phyloP scores from a whole-genome alignment of 1,284 basidiomycete genomes.

The Apiotrichum sp. region DNA sequence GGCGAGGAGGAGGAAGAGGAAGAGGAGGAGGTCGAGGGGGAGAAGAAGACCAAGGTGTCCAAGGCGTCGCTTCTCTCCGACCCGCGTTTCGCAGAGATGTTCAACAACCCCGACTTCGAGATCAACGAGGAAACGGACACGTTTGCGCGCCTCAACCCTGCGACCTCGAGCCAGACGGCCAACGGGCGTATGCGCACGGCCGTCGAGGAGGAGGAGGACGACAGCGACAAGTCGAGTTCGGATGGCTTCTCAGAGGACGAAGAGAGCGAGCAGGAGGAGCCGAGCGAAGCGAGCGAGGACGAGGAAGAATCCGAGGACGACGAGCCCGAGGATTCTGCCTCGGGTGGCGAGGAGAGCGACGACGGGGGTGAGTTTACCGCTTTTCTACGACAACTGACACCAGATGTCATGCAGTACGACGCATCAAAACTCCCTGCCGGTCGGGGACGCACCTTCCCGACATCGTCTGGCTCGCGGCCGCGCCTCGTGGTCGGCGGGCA shows the following conservation, averaged over 20 bases:
- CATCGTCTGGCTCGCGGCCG: constrained; percentile 23
- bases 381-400: too few species aligned
- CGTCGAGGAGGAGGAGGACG: constrained; percentile 82
- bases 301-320: constrained; percentile 49
- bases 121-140: constrained; percentile 85
- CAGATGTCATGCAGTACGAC: constrained; percentile 41
- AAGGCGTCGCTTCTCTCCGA: constrained; percentile 66
- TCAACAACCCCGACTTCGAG: constrained; percentile 88
- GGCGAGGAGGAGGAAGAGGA: constrained; percentile 40
- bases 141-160: constrained; percentile 87
- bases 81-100: constrained; percentile 83
- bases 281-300: constrained; percentile 36
- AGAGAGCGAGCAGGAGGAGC: constrained; percentile 27
- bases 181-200: constrained; percentile 58
- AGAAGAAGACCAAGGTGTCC: constrained; percentile 46
- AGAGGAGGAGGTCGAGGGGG: constrained; percentile 31
- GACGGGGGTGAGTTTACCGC: constrained; percentile 17
- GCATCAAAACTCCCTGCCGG: constrained; percentile 49
- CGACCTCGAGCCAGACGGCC: constrained; percentile 50
- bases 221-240: constrained; percentile 72
- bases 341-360: constrained; percentile 56
- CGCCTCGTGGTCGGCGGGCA: constrained; percentile 31
- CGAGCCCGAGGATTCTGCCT: constrained; percentile 41
- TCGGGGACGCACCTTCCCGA: constrained; percentile 19
- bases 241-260: constrained; percentile 54